phyloP scores from a whole-genome alignment of 352 stramenopile species.

The Phytophthora litchii region DNA sequence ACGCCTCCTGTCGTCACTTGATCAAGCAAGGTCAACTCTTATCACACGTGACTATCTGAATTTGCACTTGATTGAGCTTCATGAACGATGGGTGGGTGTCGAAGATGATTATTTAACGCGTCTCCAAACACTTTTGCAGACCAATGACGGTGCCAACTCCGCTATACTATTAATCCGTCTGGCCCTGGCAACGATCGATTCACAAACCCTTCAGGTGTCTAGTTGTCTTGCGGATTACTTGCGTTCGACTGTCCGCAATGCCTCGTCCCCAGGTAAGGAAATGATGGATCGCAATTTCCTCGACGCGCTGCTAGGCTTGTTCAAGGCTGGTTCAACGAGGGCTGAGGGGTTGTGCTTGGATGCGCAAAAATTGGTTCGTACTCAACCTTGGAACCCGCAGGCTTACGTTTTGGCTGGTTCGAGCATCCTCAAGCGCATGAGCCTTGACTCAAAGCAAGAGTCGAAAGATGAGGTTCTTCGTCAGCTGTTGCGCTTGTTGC shows the following conservation, averaged over 20 bases:
- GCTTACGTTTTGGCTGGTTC: slow-evolving; percentile 59
- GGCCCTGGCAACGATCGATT: slow-evolving; percentile 47
- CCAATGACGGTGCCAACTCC: slow-evolving; percentile 26
- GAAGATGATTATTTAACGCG: slow-evolving; percentile 31
- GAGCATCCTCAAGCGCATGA: slow-evolving; percentile 52
- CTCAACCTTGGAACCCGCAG: slow-evolving; percentile 60
- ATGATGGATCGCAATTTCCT: slow-evolving; percentile 37
- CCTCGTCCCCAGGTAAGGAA: slow-evolving; percentile 23
- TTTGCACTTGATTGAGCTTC: slow-evolving; percentile 44
- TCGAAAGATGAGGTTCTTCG: slow-evolving; percentile 20
- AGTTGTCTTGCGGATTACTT: slow-evolving; percentile 36
- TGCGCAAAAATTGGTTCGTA: slow-evolving; percentile 65
- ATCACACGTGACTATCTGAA: slow-evolving; percentile 32
- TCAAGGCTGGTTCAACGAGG: slow-evolving; percentile 28
- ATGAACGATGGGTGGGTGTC: slow-evolving; percentile 37
- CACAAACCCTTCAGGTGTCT: slow-evolving; percentile 33
- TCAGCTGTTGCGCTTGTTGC: slow-evolving; percentile 43
- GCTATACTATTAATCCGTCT: slow-evolving; percentile 32
- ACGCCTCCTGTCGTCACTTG: slow-evolving; percentile 32
- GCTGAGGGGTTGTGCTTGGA: slow-evolving; percentile 26
- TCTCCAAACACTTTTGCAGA: slow-evolving; percentile 33
- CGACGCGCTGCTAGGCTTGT: slow-evolving; percentile 40
- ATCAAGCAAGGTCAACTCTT: slow-evolving; percentile 26
- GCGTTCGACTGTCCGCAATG: slow-evolving; percentile 13
- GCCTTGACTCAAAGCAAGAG: slow-evolving; percentile 18